A percentile compares a stretch with the other conserved stretches of the same genome.
phyloP scores from a whole-genome alignment of 805 yeast genomes.

The Cyberlindnera suaveolens region DNA sequence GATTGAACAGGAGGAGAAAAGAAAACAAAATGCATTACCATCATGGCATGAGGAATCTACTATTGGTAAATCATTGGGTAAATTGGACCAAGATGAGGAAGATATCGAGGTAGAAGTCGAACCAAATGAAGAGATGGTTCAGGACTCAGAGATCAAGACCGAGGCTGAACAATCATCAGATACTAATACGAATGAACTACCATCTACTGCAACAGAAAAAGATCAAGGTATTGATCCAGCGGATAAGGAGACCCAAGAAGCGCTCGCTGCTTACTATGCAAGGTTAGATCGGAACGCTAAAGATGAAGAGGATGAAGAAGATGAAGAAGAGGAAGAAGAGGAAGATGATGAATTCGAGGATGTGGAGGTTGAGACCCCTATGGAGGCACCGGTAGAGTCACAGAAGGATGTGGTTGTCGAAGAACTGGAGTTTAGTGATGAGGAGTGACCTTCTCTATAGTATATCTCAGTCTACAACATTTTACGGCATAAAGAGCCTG shows the following conservation, averaged over 20 bases:
- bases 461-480: neutral
- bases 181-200: constrained; percentile 6
- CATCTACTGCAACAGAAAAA: constrained; percentile 14
- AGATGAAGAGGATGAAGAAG: constrained; percentile 21
- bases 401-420: constrained; percentile 6
- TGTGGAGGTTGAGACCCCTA: constrained; percentile 66
- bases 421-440: constrained; percentile 26
- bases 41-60: constrained; percentile 94
- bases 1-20: constrained; percentile 59
- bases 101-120: constrained; percentile 36
- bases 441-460: constrained; percentile 13
- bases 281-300: constrained; percentile 23
- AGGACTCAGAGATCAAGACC: constrained; percentile 5
- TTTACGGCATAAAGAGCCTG: neutral
- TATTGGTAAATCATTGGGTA: constrained; percentile 66
- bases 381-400: constrained; percentile 25
- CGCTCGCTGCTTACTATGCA: constrained; percentile 22
- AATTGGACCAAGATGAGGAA: constrained; percentile 48
- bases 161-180: constrained; percentile 1
- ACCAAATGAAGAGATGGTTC: constrained; percentile 8
- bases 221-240: constrained; percentile 16
- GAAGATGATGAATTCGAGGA: constrained; percentile 40
- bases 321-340: constrained; percentile 22
- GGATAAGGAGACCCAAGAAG: constrained; percentile 21
- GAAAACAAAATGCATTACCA: constrained; percentile 92